Evolutionary conservation across 164 flowering plant species (phyloP), one percentile per base, ranked within the genome.

Genomic region (Macadamia tetraphylla): DNA sequence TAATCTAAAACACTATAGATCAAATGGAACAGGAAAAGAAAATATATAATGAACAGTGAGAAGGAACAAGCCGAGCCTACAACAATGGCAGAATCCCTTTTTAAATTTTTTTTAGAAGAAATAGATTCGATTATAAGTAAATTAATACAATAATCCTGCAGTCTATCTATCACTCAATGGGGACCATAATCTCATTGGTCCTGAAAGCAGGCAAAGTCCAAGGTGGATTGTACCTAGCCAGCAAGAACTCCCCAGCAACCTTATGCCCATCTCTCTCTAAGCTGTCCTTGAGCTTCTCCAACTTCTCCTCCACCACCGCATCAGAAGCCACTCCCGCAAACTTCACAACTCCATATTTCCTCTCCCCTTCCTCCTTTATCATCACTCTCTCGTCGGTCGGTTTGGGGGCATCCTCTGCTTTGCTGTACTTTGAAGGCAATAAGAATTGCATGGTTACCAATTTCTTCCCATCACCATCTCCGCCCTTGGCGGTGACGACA

Each of bases 211-310:
- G 94, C 73, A 90, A 35, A 1, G 95, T 85, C 90, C 91, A 88
- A 0, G 98, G 95, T 59, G 93, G 95, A 77, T 92, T 92, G 63
- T 86, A 92, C 83, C 98, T 85, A 0, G 84, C 98, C 73, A 92
- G 74, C 69, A 84, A 35, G 69, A 67, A 77, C 53, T 82, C 77
- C 55, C 93, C 95, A 18, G 63, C 63, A 30, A 86, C 81, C 80
- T 74, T 83, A 62, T 61, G 69, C 75, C 97, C 94, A 79, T 93
- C 98, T 70, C 81, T 85, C 78, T 83, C 89, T 86, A 90, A 75
- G 48, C 80, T 68, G 73, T 69, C 60, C 86, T 62, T 84, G 75
- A 93, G 71, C 74, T 74, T 79, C 82, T 79, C 82, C 72, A 75
- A 90, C 81, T 74, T 90, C 78, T 83, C 87, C 74, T 70, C 71